Evolutionary conservation across 1,284 basidiomycete genomes (phyloP).

Genomic region (Cryptococcus depauperatus): DNA sequence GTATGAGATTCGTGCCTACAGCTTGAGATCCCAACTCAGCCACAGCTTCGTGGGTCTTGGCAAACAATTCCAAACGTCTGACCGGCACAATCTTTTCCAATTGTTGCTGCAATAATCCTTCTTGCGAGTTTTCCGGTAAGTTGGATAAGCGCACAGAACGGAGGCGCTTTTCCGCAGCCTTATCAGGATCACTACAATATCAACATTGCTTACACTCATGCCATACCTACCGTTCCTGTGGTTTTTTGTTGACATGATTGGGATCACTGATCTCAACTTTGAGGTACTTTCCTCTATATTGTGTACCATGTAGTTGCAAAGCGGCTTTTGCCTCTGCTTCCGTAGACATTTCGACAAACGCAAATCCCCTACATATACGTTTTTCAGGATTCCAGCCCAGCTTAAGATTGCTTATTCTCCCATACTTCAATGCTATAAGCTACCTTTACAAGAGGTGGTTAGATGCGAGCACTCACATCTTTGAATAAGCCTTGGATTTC

Average conservation of each 20-base stretch:
- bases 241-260: conserved; percentile 27
- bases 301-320: conserved; percentile 70
- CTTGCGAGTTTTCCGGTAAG: conserved; percentile 66
- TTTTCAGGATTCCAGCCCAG: conserved; percentile 61
- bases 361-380: conserved; percentile 72
- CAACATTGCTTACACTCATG: background rate
- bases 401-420: conserved; percentile 68
- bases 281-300: conserved; percentile 48
- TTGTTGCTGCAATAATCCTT: conserved; percentile 77
- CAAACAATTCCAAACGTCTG: conserved; percentile 66
- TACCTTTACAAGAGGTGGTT: background rate
- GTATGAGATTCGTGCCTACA: conserved; percentile 48
- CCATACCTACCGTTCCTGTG: conserved; percentile 12
- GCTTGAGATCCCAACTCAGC: conserved; percentile 66
- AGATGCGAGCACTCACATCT: conserved; percentile 54
- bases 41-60: conserved; percentile 59
- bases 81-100: conserved; percentile 69
- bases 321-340: conserved; percentile 66
- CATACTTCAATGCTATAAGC: conserved; percentile 54
- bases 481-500: conserved; percentile 70
- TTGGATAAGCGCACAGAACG: conserved; percentile 63
- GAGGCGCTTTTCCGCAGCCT: conserved; percentile 50
- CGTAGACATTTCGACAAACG: conserved; percentile 83
- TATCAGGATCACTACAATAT: conserved; percentile 6
- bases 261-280: conserved; percentile 36